Conservation (phyloP, 1,139 yeast genomes). For the Scheffersomyces stambukii region DNA sequence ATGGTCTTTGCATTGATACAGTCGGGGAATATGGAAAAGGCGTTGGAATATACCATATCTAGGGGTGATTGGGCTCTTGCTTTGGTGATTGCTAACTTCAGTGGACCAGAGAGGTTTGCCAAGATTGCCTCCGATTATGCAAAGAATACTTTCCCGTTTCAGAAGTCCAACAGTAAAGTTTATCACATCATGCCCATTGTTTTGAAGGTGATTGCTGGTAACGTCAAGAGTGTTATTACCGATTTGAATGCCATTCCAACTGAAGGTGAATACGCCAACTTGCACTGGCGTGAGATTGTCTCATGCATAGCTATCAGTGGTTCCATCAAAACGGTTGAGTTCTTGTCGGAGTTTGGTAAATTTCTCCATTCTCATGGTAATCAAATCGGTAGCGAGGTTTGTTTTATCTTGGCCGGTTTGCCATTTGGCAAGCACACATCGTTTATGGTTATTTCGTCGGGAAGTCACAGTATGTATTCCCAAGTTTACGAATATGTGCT, state of each 20-base stretch:
- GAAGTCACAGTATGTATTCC: slow-evolving; percentile 39
- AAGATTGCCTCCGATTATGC: slow-evolving; percentile 49
- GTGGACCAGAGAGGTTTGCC: slow-evolving; percentile 61
- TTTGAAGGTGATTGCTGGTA: slow-evolving; percentile 65
- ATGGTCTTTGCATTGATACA: slow-evolving; percentile 41
- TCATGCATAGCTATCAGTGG: slow-evolving; percentile 43
- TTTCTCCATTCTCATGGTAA: slow-evolving; percentile 33
- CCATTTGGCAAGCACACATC: slow-evolving; percentile 26
- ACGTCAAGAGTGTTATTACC: slow-evolving; percentile 48
- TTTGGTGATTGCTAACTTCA: slow-evolving; percentile 60
- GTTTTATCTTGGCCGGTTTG: slow-evolving; percentile 47
- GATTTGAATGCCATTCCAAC: slow-evolving; percentile 39
- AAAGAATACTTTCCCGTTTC: slow-evolving; percentile 32
- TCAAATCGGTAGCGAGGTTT: slow-evolving; percentile 37
- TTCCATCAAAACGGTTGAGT: slow-evolving; percentile 31
- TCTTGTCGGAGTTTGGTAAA: slow-evolving; percentile 53
- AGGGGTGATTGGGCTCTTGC: slow-evolving; percentile 79
- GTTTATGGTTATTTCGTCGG: slow-evolving; percentile 19
- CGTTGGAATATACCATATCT: slow-evolving; percentile 58
- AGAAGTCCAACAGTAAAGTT: slow-evolving; percentile 39
- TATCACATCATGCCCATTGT: slow-evolving; percentile 57
- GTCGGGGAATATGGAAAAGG: slow-evolving; percentile 63
- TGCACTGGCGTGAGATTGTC: slow-evolving; percentile 50
- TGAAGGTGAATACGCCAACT: slow-evolving; percentile 47
- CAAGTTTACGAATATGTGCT: slow-evolving; percentile 70